Conservation (phyloP, 73 alveolate genomes). For the Stentor coeruleus region DNA sequence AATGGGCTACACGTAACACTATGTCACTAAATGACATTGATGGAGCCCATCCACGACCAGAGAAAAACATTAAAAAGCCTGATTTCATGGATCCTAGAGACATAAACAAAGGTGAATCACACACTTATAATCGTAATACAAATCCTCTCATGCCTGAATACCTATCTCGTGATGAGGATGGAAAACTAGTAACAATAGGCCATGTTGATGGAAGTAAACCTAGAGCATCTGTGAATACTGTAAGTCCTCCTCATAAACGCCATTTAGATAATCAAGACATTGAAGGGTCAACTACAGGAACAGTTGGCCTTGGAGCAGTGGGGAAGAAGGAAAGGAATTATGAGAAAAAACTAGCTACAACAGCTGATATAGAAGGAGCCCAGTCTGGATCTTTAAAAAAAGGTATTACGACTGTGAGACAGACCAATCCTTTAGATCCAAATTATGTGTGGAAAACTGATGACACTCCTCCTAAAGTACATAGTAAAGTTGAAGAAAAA, state of each 20-base stretch:
- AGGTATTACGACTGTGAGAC: constrained; percentile 34
- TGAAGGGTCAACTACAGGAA: constrained; percentile 44
- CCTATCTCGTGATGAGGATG: neutral
- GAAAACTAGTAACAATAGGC: neutral
- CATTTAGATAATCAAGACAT: constrained; percentile 29
- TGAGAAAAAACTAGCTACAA: neutral
- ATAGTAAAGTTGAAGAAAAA: neutral
- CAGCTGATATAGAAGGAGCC: constrained; percentile 39
- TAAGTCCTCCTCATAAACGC: constrained; percentile 5
- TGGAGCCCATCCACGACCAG: constrained; percentile 52
- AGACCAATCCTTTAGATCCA: constrained; percentile 41
- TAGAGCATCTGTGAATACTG: constrained; percentile 6
- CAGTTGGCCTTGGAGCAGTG: constrained; percentile 32
- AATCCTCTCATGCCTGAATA: constrained; percentile 19
- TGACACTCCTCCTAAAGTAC: neutral
- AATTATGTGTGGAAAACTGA: constrained; percentile 15
- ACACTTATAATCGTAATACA: neutral
- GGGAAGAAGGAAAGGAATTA: constrained; percentile 32
- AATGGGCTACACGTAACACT: constrained; percentile 68
- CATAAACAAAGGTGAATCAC: neutral
- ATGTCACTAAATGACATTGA: constrained; percentile 67
- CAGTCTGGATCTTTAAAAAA: constrained; percentile 33
- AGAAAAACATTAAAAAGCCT: neutral
- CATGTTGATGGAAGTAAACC: constrained; percentile 19
- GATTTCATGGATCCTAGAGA: constrained; percentile 13